phyloP scores from a whole-genome alignment of 176 grass and related monocot genomes.

The Phyllostachys edulis region DNA sequence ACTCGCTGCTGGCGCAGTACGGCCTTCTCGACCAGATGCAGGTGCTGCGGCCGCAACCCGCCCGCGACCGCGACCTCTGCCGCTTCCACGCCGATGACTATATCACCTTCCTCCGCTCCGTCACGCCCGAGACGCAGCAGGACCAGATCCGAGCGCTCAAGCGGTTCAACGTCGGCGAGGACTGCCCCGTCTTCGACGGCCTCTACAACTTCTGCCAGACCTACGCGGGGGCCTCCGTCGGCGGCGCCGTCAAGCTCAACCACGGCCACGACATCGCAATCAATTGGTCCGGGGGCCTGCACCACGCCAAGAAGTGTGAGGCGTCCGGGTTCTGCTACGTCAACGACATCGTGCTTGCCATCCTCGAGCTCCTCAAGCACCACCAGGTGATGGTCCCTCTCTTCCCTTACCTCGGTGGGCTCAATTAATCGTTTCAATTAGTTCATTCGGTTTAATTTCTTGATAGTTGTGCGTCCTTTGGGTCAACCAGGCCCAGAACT shows the following conservation, averaged over 20 bases:
- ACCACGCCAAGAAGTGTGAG: constrained; percentile 84
- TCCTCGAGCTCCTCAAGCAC: constrained; percentile 72
- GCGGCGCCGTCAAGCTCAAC: constrained; percentile 77
- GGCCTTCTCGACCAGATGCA: constrained; percentile 73
- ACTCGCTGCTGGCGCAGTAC: constrained; percentile 66
- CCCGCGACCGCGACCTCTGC: constrained; percentile 68
- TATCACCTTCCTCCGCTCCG: constrained; percentile 67
- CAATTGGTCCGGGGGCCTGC: constrained; percentile 80
- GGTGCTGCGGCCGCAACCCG: constrained; percentile 59
- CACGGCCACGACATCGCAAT: constrained; percentile 81
- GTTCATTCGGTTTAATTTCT: neutral
- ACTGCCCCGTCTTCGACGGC: constrained; percentile 85
- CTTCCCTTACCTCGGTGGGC: neutral
- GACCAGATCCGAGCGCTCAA: constrained; percentile 61
- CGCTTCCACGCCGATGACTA: constrained; percentile 97
- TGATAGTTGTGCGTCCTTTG: neutral
- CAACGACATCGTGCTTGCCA: constrained; percentile 86
- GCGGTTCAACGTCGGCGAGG: constrained; percentile 85
- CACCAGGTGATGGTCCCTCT: constrained; percentile 48
- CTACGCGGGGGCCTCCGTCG: constrained; percentile 76
- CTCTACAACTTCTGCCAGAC: constrained; percentile 89
- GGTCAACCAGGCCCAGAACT: neutral
- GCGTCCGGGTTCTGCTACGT: constrained; percentile 92
- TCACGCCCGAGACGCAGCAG: constrained; percentile 83
- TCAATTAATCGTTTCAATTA: neutral